phyloP scores from a whole-genome alignment of 2,329 filamentous ascomycete species.

The Diaporthe amygdali region DNA sequence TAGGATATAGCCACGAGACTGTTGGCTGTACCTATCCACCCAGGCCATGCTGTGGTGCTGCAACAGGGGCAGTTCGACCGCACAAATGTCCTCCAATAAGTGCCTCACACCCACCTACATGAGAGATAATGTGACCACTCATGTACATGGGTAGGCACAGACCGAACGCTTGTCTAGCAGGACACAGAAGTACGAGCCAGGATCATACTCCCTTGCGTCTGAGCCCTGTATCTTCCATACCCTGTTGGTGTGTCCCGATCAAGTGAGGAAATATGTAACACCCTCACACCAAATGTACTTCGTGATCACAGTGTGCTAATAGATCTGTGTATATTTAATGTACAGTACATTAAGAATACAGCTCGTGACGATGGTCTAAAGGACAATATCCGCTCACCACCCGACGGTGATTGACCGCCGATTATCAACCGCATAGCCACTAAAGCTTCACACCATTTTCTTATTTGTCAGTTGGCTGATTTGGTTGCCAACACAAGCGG shows the following conservation, averaged over 20 bases:
- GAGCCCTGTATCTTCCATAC: neutral
- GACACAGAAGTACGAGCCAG: neutral
- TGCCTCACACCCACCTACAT: neutral
- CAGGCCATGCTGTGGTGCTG: neutral
- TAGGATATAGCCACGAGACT: neutral
- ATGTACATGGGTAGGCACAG: neutral
- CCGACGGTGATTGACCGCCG: neutral
- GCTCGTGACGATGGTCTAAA: neutral
- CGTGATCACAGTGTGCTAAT: neutral
- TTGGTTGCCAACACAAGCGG: too few species aligned
- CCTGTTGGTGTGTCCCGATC: neutral
- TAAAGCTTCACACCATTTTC: neutral
- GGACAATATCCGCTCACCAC: neutral
- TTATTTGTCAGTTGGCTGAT: neutral
- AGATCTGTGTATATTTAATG: neutral
- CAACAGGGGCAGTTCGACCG: neutral
- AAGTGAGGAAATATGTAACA: neutral
- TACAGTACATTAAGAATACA: neutral
- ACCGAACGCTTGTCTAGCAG: neutral
- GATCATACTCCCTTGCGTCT: neutral
- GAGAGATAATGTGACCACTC: conserved; percentile 17
- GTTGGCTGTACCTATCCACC: neutral
- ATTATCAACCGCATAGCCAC: neutral
- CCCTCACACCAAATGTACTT: neutral
- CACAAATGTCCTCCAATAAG: neutral